Conservation (phyloP, 192 early-diverging fungal genomes). For the Funneliformis geosporum region DNA sequence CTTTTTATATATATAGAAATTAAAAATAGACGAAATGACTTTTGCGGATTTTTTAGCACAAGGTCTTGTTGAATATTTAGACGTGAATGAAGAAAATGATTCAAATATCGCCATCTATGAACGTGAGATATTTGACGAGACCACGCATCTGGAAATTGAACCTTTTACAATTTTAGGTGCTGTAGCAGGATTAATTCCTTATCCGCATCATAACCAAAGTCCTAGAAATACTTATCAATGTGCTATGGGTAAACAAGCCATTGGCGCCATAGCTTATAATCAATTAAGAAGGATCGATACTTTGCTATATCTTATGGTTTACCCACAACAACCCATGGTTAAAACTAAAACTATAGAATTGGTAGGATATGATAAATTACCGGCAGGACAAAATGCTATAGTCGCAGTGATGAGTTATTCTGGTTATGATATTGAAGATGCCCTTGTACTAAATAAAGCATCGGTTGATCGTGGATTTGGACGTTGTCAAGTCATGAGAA, state of each 20-base stretch:
- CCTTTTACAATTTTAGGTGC: slow-evolving; percentile 95
- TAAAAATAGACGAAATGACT: slow-evolving; percentile 55
- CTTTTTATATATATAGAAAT: slow-evolving; percentile 32
- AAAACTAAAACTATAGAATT: slow-evolving; percentile 97
- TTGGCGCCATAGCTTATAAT: slow-evolving; percentile 95
- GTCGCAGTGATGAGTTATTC: slow-evolving; percentile 97
- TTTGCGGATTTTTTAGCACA: slow-evolving; percentile 93
- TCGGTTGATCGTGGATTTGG: slow-evolving; percentile 96
- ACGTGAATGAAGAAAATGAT: slow-evolving; percentile 98
- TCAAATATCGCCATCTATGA: slow-evolving; percentile 92
- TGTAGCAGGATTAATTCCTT: slow-evolving; percentile 97
- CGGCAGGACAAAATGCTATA: slow-evolving; percentile 86
- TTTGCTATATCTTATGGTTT: slow-evolving; percentile 92
- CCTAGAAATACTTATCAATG: slow-evolving; percentile 99
- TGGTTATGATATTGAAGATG: slow-evolving; percentile 99
- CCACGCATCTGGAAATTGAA: slow-evolving; percentile 95
- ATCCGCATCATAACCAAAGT: slow-evolving; percentile 98
- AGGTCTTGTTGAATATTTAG: slow-evolving; percentile 93
- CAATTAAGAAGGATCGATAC: slow-evolving; percentile 95
- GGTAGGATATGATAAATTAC: slow-evolving; percentile 93
- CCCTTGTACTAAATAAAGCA: slow-evolving; percentile 49
- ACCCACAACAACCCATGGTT: slow-evolving; percentile 98
- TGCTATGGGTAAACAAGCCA: slow-evolving; percentile 99
- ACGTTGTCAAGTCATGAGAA: slow-evolving; percentile 91
- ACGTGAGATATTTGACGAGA: slow-evolving; percentile 77